phyloP scores from a whole-genome alignment of 306 rosid genomes.

The Lathyrus oleraceus region DNA sequence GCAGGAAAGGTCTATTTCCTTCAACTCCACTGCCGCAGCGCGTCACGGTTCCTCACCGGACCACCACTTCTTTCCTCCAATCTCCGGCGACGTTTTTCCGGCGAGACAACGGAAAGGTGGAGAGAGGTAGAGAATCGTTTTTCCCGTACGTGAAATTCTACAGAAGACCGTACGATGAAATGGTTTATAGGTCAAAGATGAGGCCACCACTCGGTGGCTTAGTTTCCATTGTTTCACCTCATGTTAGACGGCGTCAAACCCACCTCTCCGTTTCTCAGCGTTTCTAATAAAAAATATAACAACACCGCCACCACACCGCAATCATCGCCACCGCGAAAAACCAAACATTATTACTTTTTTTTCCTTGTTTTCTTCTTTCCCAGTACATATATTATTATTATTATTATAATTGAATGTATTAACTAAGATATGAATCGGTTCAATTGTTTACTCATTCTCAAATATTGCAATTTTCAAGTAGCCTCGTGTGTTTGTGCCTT shows the following conservation, averaged over 20 bases:
- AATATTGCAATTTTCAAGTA: conserved; percentile 37
- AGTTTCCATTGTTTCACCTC: conserved; percentile 86
- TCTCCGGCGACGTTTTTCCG: conserved; percentile 89
- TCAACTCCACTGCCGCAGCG: conserved; percentile 86
- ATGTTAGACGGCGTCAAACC: conserved; percentile 74
- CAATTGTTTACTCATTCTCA: conserved; percentile 28
- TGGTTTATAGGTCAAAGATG: conserved; percentile 94
- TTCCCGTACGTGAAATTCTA: conserved; percentile 69
- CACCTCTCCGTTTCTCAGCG: conserved; percentile 79
- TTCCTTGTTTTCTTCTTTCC: neutral
- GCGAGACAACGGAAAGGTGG: conserved; percentile 51
- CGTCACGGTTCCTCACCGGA: conserved; percentile 51
- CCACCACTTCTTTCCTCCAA: conserved; percentile 84
- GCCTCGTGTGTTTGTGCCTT: conserved; percentile 38
- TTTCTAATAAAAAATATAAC: conserved; percentile 44
- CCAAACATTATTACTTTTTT: neutral
- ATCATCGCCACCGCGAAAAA: conserved; percentile 4
- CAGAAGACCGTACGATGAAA: conserved; percentile 85
- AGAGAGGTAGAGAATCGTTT: conserved; percentile 71
- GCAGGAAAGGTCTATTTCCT: conserved; percentile 68
- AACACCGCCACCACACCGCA: neutral
- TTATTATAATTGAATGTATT: conserved; percentile 18
- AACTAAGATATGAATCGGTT: conserved; percentile 48
- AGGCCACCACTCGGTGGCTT: conserved; percentile 96
- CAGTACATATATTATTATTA: conserved; percentile 35